Conservation (phyloP, 1,284 basidiomycete genomes). For the Volvariella surrecta region DNA sequence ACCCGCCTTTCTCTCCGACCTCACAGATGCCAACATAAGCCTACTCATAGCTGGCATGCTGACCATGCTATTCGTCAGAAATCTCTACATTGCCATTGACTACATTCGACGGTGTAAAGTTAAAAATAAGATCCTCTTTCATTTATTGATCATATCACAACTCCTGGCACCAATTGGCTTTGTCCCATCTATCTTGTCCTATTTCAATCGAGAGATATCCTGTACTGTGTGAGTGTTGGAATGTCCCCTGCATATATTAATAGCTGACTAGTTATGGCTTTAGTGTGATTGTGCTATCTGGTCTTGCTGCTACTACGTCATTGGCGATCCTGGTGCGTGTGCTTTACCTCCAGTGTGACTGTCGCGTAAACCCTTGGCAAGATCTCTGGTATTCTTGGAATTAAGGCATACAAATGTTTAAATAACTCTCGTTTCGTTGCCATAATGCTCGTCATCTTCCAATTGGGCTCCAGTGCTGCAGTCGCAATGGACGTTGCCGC, state of each 20-base stretch:
- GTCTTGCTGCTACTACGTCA: slow-evolving; percentile 28
- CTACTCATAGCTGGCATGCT: slow-evolving; percentile 42
- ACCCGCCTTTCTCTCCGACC: slow-evolving; percentile 34
- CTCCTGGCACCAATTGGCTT: slow-evolving; percentile 39
- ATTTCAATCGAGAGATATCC: background rate
- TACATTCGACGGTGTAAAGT: slow-evolving; percentile 48
- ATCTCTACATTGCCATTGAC: slow-evolving; percentile 39
- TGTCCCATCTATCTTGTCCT: slow-evolving; percentile 34
- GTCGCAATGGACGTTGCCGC: slow-evolving; percentile 34
- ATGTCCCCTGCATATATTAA: background rate
- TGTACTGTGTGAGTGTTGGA: background rate
- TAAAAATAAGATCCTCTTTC: slow-evolving; percentile 56
- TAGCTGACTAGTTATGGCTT: background rate
- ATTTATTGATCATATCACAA: slow-evolving; percentile 47
- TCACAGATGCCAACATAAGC: slow-evolving; percentile 31
- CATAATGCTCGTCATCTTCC: slow-evolving; percentile 30
- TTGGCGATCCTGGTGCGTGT: slow-evolving; percentile 36
- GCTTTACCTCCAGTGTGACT: slow-evolving; percentile 1
- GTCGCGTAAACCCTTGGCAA: slow-evolving; percentile 16
- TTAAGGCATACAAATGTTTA: slow-evolving; percentile 60
- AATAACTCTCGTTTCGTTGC: slow-evolving; percentile 47
- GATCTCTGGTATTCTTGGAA: slow-evolving; percentile 56
- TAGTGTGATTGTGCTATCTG: slow-evolving; percentile 33
- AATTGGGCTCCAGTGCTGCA: slow-evolving; percentile 30
- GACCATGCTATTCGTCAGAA: slow-evolving; percentile 44